A percentile compares a stretch with the other conserved stretches of the same genome.
phyloP scores from a whole-genome alignment of 2,329 filamentous ascomycete species.

The Nemania sp. region DNA sequence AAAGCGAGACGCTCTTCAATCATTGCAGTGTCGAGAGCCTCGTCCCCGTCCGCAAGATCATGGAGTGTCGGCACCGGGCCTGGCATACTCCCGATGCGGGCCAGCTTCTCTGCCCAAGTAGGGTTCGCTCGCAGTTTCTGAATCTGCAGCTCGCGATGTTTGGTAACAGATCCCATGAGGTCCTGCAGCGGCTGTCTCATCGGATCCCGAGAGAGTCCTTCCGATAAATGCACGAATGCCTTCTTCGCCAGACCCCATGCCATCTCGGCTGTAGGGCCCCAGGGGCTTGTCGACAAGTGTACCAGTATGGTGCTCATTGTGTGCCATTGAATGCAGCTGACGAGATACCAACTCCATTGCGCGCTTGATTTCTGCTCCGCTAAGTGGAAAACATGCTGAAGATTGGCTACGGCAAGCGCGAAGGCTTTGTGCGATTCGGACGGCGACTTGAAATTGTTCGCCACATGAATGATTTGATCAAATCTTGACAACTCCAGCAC shows the following conservation, averaged over 20 bases:
- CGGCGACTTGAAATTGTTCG: constrained; percentile 11
- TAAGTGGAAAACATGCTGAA: constrained; percentile 7
- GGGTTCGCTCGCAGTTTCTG: not conserved
- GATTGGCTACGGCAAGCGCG: constrained; percentile 8
- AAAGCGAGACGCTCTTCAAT: constrained; percentile 2
- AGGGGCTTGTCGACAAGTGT: constrained; percentile 10
- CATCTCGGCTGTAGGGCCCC: constrained; percentile 5
- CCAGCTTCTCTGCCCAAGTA: not conserved
- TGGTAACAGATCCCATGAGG: constrained; percentile 6
- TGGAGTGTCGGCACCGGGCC: constrained; percentile 1
- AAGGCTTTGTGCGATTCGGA: not conserved
- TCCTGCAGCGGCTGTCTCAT: constrained; percentile 14
- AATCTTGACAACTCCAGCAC: constrained; percentile 8
- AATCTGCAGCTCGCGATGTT: constrained; percentile 7
- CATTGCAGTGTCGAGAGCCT: constrained; percentile 9
- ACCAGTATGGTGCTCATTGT: constrained; percentile 15
- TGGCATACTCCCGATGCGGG: not conserved
- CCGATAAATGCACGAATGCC: constrained; percentile 9
- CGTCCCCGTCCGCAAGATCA: constrained; percentile 6
- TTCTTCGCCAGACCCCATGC: constrained; percentile 13
- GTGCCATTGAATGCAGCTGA: constrained; percentile 7
- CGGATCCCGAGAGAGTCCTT: constrained; percentile 8
- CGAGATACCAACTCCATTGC: constrained; percentile 13
- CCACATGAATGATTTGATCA: constrained; percentile 13
- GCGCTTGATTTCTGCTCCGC: constrained; percentile 1